Percentiles rank a stretch among this genome's conserved stretches.
Evolutionary conservation across 352 stramenopile species (phyloP).

Genomic region (Aphanomyces astaci): DNA sequence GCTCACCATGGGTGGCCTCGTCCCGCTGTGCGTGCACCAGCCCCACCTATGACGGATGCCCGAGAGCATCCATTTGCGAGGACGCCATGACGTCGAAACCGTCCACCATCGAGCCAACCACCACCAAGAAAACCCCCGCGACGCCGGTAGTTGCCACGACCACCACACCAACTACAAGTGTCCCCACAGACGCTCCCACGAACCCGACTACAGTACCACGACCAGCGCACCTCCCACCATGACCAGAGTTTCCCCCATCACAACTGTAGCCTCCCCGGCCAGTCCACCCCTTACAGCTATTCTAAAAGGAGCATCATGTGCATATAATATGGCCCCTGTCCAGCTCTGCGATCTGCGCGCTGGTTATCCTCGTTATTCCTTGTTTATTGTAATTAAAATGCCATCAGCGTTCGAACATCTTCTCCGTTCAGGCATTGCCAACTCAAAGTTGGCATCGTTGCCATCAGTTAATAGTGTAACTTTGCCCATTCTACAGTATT

Average conservation of each 20-base stretch:
- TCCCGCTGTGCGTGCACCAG: not conserved
- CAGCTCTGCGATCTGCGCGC: not conserved
- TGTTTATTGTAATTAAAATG: not conserved
- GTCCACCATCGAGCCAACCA: not conserved
- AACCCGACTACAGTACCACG: not conserved
- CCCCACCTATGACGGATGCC: constrained; percentile 2
- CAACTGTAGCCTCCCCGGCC: not conserved
- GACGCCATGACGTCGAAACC: not conserved
- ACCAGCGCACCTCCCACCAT: not conserved
- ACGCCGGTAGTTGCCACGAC: not conserved
- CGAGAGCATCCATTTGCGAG: not conserved
- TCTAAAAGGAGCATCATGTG: not conserved
- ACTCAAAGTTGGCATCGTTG: no score
- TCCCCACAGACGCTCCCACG: not conserved
- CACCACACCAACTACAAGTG: not conserved
- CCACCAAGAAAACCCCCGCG: not conserved
- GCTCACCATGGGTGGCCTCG: constrained; percentile 2
- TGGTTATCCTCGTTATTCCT: not conserved
- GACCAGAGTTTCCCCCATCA: no score
- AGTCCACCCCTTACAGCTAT: not conserved
- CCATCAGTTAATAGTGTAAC: no score
- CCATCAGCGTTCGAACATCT: no score
- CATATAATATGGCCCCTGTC: not conserved
- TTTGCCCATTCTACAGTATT: no score
- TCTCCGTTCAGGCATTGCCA: no score